These are phyloP conservation scores for Penicillium sp. DNA, from an alignment of 2,329 filamentous ascomycete genomes.

Conservation along the genomic window DNA sequence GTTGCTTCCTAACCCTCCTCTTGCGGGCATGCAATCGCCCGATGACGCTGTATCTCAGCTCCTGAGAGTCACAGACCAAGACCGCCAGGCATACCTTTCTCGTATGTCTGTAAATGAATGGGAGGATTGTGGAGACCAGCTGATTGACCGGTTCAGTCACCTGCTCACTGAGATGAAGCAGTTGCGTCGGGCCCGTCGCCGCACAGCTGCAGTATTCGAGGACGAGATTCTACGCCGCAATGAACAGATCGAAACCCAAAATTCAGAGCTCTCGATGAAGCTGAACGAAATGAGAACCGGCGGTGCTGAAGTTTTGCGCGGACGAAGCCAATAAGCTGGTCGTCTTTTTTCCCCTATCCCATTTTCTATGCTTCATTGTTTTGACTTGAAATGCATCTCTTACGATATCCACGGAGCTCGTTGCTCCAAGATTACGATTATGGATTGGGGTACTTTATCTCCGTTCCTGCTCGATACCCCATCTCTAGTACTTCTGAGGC, in stretches of 20 bases:
- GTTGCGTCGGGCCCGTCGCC: constrained; percentile 58
- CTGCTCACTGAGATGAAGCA: constrained; percentile 57
- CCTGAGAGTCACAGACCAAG: constrained; percentile 38
- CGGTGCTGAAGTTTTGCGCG: constrained; percentile 57
- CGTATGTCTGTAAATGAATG: constrained; percentile 59
- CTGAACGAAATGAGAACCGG: constrained; percentile 59
- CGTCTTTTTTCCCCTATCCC: neutral
- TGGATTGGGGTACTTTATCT: constrained; percentile 3
- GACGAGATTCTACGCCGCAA: constrained; percentile 59
- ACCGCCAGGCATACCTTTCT: constrained; percentile 56
- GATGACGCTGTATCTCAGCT: constrained; percentile 44
- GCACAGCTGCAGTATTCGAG: constrained; percentile 59
- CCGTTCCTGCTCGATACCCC: neutral
- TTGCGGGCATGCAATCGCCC: constrained; percentile 25
- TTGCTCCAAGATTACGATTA: neutral
- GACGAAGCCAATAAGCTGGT: constrained; percentile 33
- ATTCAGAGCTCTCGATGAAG: constrained; percentile 53
- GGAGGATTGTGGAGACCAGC: constrained; percentile 66
- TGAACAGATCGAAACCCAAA: constrained; percentile 54
- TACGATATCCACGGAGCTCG: constrained; percentile 3
- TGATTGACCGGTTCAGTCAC: constrained; percentile 59
- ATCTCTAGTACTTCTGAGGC: neutral
- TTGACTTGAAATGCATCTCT: constrained; percentile 5
- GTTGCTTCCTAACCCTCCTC: constrained; percentile 23
- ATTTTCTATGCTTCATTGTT: neutral